Conservation (phyloP, 169 alveolate species). For the Cryptosporidium xiaoi region DNA sequence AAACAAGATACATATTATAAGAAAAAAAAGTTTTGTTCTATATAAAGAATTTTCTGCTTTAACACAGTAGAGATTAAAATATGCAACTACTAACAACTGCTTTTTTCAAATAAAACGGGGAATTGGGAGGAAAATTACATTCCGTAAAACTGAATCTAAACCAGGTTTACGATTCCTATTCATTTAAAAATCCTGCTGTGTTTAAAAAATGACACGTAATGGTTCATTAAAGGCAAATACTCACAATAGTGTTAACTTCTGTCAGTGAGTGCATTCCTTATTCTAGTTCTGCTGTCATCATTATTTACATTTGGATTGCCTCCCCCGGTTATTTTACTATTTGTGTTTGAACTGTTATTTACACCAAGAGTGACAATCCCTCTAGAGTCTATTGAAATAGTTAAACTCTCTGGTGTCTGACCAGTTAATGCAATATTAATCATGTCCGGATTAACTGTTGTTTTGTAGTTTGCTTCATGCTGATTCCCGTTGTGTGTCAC, state of each 20-base stretch:
- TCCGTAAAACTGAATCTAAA: too few relatives aligned
- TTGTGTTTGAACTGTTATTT: constrained; percentile 13
- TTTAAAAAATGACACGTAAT: too few relatives aligned
- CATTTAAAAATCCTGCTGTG: too few relatives aligned
- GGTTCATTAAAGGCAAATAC: too few relatives aligned
- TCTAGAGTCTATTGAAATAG: constrained; percentile 67
- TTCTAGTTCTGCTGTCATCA: constrained; percentile 60
- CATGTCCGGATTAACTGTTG: constrained; percentile 48
- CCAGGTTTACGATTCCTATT: too few relatives aligned
- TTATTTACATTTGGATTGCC: background rate
- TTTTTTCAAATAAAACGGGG: background rate
- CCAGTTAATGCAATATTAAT: constrained; percentile 53
- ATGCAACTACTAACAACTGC: background rate
- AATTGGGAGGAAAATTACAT: background rate
- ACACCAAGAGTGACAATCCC: constrained; percentile 65
- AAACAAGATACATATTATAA: too few relatives aligned
- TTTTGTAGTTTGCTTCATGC: constrained; percentile 1
- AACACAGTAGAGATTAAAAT: too few relatives aligned
- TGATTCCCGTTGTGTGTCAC: background rate
- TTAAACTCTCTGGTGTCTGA: constrained; percentile 55
- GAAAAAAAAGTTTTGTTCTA: too few relatives aligned
- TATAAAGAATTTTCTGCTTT: too few relatives aligned
- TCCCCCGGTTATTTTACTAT: background rate
- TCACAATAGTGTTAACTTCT: background rate
- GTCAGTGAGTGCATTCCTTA: constrained; percentile 52